These are phyloP conservation scores for Leccinum rimulosum DNA, from an alignment of 768 basidiomycete genomes.

Conservation along the genomic window DNA sequence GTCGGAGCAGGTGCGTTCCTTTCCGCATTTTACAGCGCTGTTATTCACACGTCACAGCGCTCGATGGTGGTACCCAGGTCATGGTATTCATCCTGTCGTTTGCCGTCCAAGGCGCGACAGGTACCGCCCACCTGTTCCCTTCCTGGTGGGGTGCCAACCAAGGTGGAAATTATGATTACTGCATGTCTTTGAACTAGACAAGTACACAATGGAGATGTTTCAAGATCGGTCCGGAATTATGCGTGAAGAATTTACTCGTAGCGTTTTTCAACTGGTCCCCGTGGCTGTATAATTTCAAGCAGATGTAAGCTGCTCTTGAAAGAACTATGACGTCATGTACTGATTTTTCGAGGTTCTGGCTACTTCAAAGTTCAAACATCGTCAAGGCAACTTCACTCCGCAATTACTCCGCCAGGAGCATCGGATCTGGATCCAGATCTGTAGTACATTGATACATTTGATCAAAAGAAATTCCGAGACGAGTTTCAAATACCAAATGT, in stretches of 20 bases:
- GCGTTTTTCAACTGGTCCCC: not conserved
- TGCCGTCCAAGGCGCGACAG: slow-evolving; percentile 50
- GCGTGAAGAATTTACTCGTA: too few species aligned
- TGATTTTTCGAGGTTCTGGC: too few species aligned
- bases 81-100: slow-evolving; percentile 54
- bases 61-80: slow-evolving; percentile 44
- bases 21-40: not conserved
- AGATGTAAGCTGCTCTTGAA: not conserved
- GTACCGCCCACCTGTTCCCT: slow-evolving; percentile 49
- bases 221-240: not conserved
- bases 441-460: too few species aligned
- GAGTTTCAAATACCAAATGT: not conserved
- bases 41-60: slow-evolving; percentile 18
- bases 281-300: not conserved
- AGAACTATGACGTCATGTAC: too few species aligned
- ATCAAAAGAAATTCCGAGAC: not conserved
- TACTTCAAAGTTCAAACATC: too few species aligned
- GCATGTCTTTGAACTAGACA: slow-evolving; percentile 10
- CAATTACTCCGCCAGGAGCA: too few species aligned
- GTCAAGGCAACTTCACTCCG: too few species aligned
- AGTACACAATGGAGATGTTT: not conserved
- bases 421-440: too few species aligned
- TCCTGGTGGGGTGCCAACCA: slow-evolving; percentile 62
- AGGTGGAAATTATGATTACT: slow-evolving; percentile 37
- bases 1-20: slow-evolving; percentile 39